Conservation (phyloP, 2,329 filamentous ascomycete species). For the Beauveria asiatica region DNA sequence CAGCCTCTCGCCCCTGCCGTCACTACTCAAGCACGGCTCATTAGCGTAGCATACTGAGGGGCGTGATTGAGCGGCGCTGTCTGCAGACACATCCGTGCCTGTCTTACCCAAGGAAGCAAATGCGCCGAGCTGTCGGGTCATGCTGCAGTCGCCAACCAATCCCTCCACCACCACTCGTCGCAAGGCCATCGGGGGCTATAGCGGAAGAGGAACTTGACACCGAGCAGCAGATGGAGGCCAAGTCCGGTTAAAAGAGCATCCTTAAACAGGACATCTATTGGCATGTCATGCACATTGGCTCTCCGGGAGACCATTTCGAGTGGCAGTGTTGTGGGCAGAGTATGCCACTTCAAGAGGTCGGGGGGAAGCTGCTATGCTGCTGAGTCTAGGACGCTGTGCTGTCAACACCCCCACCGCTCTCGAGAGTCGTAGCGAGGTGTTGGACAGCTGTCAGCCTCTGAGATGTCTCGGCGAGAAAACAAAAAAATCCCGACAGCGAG, state of each 20-base stretch:
- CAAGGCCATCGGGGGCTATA: not conserved
- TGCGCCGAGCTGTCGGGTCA: not conserved
- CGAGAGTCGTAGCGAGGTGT: not conserved
- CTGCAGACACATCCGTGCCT: not conserved
- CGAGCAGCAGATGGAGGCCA: not conserved
- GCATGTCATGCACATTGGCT: not conserved
- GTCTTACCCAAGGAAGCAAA: not conserved
- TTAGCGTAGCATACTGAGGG: not conserved
- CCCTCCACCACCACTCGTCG: not conserved
- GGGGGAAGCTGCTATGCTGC: not conserved
- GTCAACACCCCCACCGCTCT: not conserved
- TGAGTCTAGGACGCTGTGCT: not conserved
- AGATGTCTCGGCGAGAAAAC: slow-evolving; percentile 1
- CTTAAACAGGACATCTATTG: not conserved
- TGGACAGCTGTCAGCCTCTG: not conserved
- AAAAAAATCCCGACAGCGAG: not conserved
- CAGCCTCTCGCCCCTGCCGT: not conserved
- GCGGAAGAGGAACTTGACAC: not conserved
- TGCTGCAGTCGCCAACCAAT: not conserved
- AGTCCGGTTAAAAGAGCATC: no score
- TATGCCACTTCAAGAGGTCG: not conserved
- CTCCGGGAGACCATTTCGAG: not conserved
- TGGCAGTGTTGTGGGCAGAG: not conserved
- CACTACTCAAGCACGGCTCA: not conserved
- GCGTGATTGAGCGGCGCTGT: not conserved